Percentiles rank a stretch among this genome's conserved stretches.
These are phyloP conservation scores for Ulmus americana DNA, from an alignment of 331 rosid species.

Conservation along the genomic window DNA sequence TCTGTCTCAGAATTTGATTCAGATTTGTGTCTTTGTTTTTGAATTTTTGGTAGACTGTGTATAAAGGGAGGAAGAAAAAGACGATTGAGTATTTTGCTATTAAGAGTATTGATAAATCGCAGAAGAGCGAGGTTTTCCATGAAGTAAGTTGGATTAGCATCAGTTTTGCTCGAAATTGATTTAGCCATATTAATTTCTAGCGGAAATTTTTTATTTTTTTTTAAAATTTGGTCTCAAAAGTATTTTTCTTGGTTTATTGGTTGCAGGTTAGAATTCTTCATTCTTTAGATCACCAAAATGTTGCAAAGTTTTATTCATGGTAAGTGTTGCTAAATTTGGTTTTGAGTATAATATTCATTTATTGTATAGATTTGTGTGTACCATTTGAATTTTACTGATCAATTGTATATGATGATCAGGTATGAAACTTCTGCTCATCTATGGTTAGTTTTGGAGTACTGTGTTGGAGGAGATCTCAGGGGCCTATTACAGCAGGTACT, in stretches of 20 bases:
- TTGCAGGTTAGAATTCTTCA: constrained; percentile 91
- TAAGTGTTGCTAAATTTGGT: constrained; percentile 17
- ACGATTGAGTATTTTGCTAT: constrained; percentile 89
- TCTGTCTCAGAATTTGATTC: too few relatives aligned
- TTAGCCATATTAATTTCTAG: too few relatives aligned
- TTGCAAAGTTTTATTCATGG: constrained; percentile 79
- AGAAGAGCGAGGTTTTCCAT: constrained; percentile 67
- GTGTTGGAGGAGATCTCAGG: constrained; percentile 90
- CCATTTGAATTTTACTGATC: not conserved
- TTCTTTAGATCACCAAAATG: constrained; percentile 63
- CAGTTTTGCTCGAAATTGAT: too few relatives aligned
- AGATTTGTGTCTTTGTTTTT: too few relatives aligned
- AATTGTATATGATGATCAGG: constrained; percentile 33
- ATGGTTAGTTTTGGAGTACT: constrained; percentile 93
- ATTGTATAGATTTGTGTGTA: not conserved
- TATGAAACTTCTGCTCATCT: constrained; percentile 95
- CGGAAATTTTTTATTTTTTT: not conserved
- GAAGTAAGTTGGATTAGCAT: too few relatives aligned
- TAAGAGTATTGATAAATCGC: constrained; percentile 89
- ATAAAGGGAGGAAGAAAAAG: constrained; percentile 97
- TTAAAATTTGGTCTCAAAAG: not conserved
- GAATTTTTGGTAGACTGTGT: constrained; percentile 55
- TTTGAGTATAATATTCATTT: too few relatives aligned
- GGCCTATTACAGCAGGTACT: constrained; percentile 76
- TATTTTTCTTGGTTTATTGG: not conserved